Evolutionary conservation across 257 asterid genomes (phyloP), one percentile per base, ranked within the genome.

Genomic region (Solanum pinnatisectum): DNA sequence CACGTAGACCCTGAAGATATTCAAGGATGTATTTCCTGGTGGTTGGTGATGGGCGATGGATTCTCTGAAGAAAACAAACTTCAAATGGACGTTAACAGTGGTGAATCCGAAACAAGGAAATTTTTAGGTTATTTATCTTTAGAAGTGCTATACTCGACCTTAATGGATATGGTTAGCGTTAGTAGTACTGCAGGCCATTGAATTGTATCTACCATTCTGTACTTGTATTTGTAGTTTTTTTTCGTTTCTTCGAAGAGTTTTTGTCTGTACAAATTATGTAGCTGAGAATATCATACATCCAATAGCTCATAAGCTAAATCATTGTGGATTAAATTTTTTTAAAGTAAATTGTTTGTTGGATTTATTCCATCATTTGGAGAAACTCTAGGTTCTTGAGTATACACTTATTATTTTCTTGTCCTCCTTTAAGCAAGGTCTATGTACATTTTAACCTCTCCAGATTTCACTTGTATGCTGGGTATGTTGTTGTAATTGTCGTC

Each of bases 1-100:
- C 98, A 96, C 71, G 92, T 94, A 25, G 98, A 96, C 93, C 98
- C 99, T 8, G 96, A 95, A 46, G 95, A 95, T 89, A 39, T 92
- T 70, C 88, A 91, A 87, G 98, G 98, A n/a, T 97, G 98, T 94
- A 94, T 97, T 87, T 94, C 99, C 10, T 97, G 99, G 99, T 97
- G 99, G 99, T 90, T 97, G 87, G 94, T 91, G 27, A 83, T 95
- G 83, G 95, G 94, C 13, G 92, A 95, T 59, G 98, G 96, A 49
- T 89, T 90, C 78, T 89, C 91, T 1, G 95, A 91, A 83, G 96
- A 95, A 74, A 90, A 88, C 91, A 93, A 93, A 46, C 89, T 94
- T 88, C 91, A 65, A 32, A 88, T 92, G 39, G 94, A 94, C 83
- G 85, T 90, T 81, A 56, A 92, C 49, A 84, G 86, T 60, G 87